phyloP scores from a whole-genome alignment of 2,329 filamentous ascomycete species.

The Cytospora schulzeri region DNA sequence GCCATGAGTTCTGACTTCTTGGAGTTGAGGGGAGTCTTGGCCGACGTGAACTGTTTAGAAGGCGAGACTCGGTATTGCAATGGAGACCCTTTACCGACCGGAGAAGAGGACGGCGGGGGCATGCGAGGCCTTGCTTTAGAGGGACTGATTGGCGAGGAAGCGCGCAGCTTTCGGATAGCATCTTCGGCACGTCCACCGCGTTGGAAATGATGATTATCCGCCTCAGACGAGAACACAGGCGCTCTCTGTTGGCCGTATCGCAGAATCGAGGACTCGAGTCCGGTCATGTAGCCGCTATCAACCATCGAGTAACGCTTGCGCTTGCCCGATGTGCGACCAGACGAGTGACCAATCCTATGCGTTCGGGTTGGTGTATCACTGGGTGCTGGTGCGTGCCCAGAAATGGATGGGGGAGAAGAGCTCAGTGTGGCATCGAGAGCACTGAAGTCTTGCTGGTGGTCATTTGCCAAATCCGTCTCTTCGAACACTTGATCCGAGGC shows the following conservation, averaged over 20 bases:
- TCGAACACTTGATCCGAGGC: slow-evolving; percentile 62
- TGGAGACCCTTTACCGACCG: slow-evolving; percentile 24
- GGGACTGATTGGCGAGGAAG: slow-evolving; percentile 91
- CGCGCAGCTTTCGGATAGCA: slow-evolving; percentile 89
- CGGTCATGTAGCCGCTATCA: slow-evolving; percentile 97
- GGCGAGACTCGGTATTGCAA: slow-evolving; percentile 23
- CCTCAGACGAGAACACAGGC: slow-evolving; percentile 58
- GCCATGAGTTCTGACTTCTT: slow-evolving; percentile 19
- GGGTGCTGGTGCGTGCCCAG: slow-evolving; percentile 47
- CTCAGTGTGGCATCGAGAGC: slow-evolving; percentile 21
- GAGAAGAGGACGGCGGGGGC: slow-evolving; percentile 27
- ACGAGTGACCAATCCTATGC: slow-evolving; percentile 49
- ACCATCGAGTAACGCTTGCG: slow-evolving; percentile 74
- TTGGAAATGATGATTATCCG: slow-evolving; percentile 77
- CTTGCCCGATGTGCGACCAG: slow-evolving; percentile 45
- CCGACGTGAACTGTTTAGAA: slow-evolving; percentile 8
- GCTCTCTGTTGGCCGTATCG: slow-evolving; percentile 59
- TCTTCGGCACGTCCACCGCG: slow-evolving; percentile 84
- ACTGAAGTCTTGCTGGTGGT: slow-evolving; percentile 34
- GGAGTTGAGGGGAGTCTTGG: slow-evolving; percentile 22
- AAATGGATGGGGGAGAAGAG: slow-evolving; percentile 74
- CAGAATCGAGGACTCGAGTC: slow-evolving; percentile 80
- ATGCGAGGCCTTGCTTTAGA: slow-evolving; percentile 54
- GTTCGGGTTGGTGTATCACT: slow-evolving; percentile 77
- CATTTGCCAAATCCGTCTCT: slow-evolving; percentile 44